Base-by-base conservation (phyloP, 345 rosid genomes). In the Hibiscus mutabilis region DNA sequence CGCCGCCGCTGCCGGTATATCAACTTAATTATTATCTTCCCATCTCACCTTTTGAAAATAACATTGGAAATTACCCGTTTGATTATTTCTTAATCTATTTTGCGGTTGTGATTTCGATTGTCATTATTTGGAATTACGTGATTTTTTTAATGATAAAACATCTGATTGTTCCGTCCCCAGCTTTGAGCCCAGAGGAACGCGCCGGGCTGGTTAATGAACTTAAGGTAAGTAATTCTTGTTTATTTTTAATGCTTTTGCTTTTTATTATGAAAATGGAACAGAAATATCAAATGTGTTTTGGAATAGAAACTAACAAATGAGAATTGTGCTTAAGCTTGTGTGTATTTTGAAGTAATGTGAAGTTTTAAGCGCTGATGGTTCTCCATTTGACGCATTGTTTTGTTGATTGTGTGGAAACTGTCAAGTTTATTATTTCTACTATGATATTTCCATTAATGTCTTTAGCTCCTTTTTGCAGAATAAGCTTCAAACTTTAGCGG, bases 401-500 rank as follows among this genome's bases (percentile, higher is more conserved):
- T 22, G 55, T 42, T 44, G 68, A 65, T 42, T 49, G 68, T 18
- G 2, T 31, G 44, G 14, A 15, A 33, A 37, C 53, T 65, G 53
- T 65, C 31, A 13, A 65, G 19, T 65, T 65, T 64, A 15, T 22
- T 21, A 21, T 19, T 64, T 19, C 27, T 21, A 64, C 22, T 6
- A 2, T 64, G 53, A 13, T 25, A 21, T 42, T 40, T 13, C 4
- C 4, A 65, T 42, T 22, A 0, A 0, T 44, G 18, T 65, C 5
- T 22, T 42, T 37, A 5, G 15, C 65, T 1, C 12, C 42, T 21
- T 19, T 37, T 65, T 80, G 84, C 82, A 94, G 98, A 80, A 85
- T 72, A 94, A 91, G 81, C 88, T 94, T 46, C 91, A 91, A 78
- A 87, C 62, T 74, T 81, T 94, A 79, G 95, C 95, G 40, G 98